Evolutionary conservation across 2,329 filamentous ascomycete species (phyloP).

Genomic region (Talaromyces verruculosus): DNA sequence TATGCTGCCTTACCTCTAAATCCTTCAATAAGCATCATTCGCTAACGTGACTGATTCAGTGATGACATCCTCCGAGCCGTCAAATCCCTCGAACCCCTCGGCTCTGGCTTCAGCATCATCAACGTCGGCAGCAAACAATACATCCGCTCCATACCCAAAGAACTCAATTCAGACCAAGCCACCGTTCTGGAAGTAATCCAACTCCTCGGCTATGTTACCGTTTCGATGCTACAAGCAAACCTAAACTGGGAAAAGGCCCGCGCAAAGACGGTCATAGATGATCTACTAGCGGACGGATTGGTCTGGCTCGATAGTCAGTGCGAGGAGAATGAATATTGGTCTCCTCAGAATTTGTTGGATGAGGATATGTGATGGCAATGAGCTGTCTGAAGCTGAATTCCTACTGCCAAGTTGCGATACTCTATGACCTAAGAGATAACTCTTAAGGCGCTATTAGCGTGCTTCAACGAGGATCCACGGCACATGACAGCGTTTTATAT

Average conservation of each 20-base stretch:
- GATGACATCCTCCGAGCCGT: conserved; percentile 92
- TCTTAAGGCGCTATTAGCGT: background rate
- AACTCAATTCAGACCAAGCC: conserved; percentile 91
- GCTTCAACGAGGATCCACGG: background rate
- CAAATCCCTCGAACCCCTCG: conserved; percentile 79
- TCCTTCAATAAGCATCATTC: background rate
- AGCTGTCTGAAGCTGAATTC: no score
- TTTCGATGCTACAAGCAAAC: conserved; percentile 85
- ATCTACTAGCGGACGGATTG: conserved; percentile 82
- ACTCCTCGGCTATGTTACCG: conserved; percentile 82
- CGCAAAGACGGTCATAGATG: conserved; percentile 85
- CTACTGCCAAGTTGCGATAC: background rate
- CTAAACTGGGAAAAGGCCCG: conserved; percentile 80
- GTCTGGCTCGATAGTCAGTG: conserved; percentile 91
- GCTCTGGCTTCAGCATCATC: conserved; percentile 82
- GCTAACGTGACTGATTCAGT: conserved; percentile 38
- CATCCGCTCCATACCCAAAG: conserved; percentile 89
- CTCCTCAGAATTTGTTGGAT: conserved; percentile 47
- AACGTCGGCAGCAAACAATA: conserved; percentile 81
- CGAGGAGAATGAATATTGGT: conserved; percentile 90
- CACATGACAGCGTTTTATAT: background rate
- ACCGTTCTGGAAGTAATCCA: conserved; percentile 89
- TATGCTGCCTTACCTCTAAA: conserved; percentile 33
- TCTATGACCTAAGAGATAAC: background rate
- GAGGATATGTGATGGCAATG: conserved; percentile 39